phyloP scores from a whole-genome alignment of 768 basidiomycete genomes.

The Xerocomellus amylosporus region DNA sequence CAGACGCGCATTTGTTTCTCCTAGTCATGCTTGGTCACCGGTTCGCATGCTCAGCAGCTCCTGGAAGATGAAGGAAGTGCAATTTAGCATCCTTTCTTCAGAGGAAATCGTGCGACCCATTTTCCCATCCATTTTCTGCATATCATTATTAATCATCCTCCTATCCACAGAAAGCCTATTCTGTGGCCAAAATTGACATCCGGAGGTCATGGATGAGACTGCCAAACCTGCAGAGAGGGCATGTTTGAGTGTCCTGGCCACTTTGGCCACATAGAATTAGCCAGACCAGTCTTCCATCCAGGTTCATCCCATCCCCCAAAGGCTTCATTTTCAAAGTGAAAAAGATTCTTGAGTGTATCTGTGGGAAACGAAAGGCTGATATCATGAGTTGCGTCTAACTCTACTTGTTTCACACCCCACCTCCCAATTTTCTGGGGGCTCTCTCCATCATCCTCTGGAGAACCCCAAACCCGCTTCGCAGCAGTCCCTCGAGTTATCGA shows the following conservation, averaged over 20 bases:
- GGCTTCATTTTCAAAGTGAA: constrained; percentile 99
- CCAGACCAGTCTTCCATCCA: constrained; percentile 95
- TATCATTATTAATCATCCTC: constrained; percentile 12
- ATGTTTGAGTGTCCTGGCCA: constrained; percentile 99
- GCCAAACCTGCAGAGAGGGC: constrained; percentile 99
- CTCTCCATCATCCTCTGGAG: constrained; percentile 84
- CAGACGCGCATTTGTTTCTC: constrained; percentile 16
- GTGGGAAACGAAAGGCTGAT: constrained; percentile 96
- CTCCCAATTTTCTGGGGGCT: constrained; percentile 98
- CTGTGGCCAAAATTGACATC: constrained; percentile 98
- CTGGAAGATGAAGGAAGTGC: constrained; percentile 95
- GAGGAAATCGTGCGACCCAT: constrained; percentile 82
- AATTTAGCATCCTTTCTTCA: constrained; percentile 97
- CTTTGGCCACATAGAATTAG: constrained; percentile 98
- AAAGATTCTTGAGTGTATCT: constrained; percentile 98
- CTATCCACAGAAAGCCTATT: constrained; percentile 86
- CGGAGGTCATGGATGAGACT: constrained; percentile 98
- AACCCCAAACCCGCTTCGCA: constrained; percentile 93
- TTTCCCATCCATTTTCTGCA: neutral
- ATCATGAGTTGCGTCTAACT: constrained; percentile 85
- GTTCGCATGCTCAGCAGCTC: constrained; percentile 90
- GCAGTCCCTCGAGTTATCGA: constrained; percentile 71
- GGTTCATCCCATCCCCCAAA: constrained; percentile 53
- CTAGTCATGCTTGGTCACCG: constrained; percentile 78
- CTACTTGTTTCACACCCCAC: constrained; percentile 90